Conservation (phyloP, 2,329 filamentous ascomycete species). For the Sclerotinia trifoliorum region DNA sequence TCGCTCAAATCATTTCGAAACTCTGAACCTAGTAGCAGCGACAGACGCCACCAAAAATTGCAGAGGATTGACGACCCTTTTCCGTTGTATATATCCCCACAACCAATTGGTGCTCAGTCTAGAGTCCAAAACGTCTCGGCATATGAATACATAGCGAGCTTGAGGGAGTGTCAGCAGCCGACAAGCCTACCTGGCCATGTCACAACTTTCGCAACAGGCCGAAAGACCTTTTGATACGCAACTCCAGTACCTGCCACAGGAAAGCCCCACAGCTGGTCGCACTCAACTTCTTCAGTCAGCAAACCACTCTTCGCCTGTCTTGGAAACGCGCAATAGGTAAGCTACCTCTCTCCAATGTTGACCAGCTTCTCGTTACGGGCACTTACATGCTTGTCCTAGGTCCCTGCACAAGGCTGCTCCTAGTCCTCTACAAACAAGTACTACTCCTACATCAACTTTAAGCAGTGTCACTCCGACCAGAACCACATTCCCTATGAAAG, state of each 20-base stretch:
- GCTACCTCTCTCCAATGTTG: slow-evolving; percentile 23
- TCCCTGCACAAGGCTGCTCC: slow-evolving; percentile 40
- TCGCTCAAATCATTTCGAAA: slow-evolving; percentile 36
- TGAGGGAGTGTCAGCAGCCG: slow-evolving; percentile 33
- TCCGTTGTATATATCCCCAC: slow-evolving; percentile 23
- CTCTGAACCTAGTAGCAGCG: slow-evolving; percentile 30
- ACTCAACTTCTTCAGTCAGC: slow-evolving; percentile 30
- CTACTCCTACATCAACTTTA: slow-evolving; percentile 34
- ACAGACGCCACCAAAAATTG: slow-evolving; percentile 28
- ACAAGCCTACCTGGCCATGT: slow-evolving; percentile 21
- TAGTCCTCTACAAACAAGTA: slow-evolving; percentile 40
- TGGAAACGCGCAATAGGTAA: slow-evolving; percentile 36
- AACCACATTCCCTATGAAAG: slow-evolving; percentile 33
- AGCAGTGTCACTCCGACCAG: slow-evolving; percentile 38
- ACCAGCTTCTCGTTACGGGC: slow-evolving; percentile 20
- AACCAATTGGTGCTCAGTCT: slow-evolving; percentile 27
- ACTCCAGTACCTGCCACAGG: slow-evolving; percentile 31
- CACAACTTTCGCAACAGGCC: slow-evolving; percentile 35
- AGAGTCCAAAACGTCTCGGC: slow-evolving; percentile 26
- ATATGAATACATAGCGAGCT: slow-evolving; percentile 27
- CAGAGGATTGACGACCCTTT: slow-evolving; percentile 20
- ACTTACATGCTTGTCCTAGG: slow-evolving; percentile 34
- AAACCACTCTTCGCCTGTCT: slow-evolving; percentile 32
- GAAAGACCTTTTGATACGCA: slow-evolving; percentile 35
- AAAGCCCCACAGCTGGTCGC: slow-evolving; percentile 37